Base-by-base conservation (phyloP, 305 asterid genomes). In the Stenogyne calaminthoides region DNA sequence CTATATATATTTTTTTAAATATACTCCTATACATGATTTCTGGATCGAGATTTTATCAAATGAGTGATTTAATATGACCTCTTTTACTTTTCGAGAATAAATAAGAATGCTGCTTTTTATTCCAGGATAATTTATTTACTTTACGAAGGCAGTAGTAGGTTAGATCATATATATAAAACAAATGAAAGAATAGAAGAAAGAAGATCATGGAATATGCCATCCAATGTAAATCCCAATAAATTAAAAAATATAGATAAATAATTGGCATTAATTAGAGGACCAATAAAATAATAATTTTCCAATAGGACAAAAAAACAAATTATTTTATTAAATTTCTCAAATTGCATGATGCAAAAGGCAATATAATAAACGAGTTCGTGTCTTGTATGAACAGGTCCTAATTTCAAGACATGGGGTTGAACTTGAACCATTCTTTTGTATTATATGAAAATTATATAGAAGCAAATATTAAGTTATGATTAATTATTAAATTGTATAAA, bases 191-290 rank as follows among this genome's bases (percentile, higher is more conserved):
- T 59, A 73, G 75, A 83, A 76, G 74, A 76, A 25, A 70, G 49
- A 47, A 22, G 36, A 15, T 42, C 8, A 54, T 51, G 71, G 87
- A 78, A 84, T 84, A 70, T 71, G 78, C 75, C 81, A 67, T 79
- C 86, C 86, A 71, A 49, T 77, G 58, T 67, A 36, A 76, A 68
- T 75, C 80, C 75, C 56, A 67, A 73, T 69, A 69, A 70, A 27
- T 51, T 49, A 51, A 66, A 27, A 57, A 37, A 14, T 20, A 36
- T 37, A 9, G 8, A 27, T 63, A 39, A 72, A 59, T 9, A 44
- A 55, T 47, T 18, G 19, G 32, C 34, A 16, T 46, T 34, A 57
- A 57, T 15, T 7, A 16, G 54, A 32, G 5, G 6, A 14, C 57
- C n/a, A 14, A 51, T 74, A 46, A 70, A 76, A 52, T 65, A 65